phyloP scores from a whole-genome alignment of 129 eudicot species.

The Artemisia annua region DNA sequence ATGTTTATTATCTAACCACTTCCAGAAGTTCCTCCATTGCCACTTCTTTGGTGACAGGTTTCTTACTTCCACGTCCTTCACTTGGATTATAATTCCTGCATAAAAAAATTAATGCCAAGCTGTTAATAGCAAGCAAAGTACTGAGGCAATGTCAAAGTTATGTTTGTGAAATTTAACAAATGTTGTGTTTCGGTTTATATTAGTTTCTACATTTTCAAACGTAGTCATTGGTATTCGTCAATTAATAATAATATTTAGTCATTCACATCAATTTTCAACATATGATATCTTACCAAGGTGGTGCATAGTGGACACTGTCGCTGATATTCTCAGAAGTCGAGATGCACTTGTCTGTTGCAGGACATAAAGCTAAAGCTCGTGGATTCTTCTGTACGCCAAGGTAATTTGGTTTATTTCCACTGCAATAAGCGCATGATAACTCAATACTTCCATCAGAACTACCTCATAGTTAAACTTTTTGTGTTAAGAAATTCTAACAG shows the following conservation, averaged over 20 bases:
- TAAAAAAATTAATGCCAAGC: neutral
- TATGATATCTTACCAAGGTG: neutral
- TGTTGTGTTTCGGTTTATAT: neutral
- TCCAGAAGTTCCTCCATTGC: slow-evolving; percentile 89
- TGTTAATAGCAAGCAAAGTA: neutral
- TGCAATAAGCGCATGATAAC: too few relatives aligned
- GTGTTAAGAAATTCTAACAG: too few relatives aligned
- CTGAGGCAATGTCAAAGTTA: neutral
- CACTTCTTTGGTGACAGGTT: slow-evolving; percentile 63
- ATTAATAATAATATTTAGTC: too few relatives aligned
- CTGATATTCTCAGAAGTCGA: too few relatives aligned
- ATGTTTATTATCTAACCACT: slow-evolving; percentile 50
- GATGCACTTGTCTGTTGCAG: too few relatives aligned
- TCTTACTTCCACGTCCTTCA: slow-evolving; percentile 74
- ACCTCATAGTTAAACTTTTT: too few relatives aligned
- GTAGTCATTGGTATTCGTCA: neutral
- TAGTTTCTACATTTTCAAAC: neutral
- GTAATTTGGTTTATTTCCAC: too few relatives aligned
- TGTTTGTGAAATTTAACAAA: neutral
- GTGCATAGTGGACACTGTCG: too few relatives aligned
- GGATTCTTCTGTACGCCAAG: too few relatives aligned
- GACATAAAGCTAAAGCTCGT: too few relatives aligned
- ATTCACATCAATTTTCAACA: neutral
- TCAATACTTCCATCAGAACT: too few relatives aligned
- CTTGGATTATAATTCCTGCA: slow-evolving; percentile 89